Percentiles rank a stretch among this genome's conserved stretches.
phyloP scores from a whole-genome alignment of 2,329 filamentous ascomycete species.

The Macroventuria anomochaeta region DNA sequence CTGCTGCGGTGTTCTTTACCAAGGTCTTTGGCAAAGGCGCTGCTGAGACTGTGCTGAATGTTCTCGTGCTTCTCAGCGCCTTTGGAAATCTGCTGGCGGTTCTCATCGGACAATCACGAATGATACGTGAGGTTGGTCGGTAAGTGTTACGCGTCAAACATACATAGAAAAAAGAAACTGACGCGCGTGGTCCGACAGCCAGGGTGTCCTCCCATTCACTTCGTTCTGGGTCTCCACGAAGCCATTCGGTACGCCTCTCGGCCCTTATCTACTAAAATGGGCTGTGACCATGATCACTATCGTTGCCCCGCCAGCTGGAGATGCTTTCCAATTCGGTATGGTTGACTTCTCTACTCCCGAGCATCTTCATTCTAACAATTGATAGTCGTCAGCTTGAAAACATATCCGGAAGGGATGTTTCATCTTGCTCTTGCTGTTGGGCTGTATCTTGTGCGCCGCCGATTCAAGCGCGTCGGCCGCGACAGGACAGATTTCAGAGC shows the following conservation, averaged over 20 bases:
- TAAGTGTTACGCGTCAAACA: background rate
- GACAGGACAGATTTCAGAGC: slow-evolving; percentile 61
- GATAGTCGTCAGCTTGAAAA: slow-evolving; percentile 64
- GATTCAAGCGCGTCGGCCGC: slow-evolving; percentile 60
- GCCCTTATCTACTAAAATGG: slow-evolving; percentile 66
- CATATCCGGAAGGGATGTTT: slow-evolving; percentile 67
- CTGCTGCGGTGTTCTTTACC: slow-evolving; percentile 64
- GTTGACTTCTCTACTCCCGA: no score
- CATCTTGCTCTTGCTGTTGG: slow-evolving; percentile 63
- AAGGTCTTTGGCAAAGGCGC: slow-evolving; percentile 62
- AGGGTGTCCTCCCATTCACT: slow-evolving; percentile 67
- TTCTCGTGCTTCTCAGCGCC: slow-evolving; percentile 63
- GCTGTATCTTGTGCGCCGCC: slow-evolving; percentile 64
- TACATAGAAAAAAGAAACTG: background rate
- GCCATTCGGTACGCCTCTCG: slow-evolving; percentile 67
- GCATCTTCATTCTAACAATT: no score
- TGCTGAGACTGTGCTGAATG: slow-evolving; percentile 61
- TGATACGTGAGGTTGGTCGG: slow-evolving; percentile 66
- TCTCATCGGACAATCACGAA: slow-evolving; percentile 61
- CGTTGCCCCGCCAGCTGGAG: slow-evolving; percentile 64
- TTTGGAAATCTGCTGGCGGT: slow-evolving; percentile 67
- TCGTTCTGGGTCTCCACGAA: slow-evolving; percentile 67
- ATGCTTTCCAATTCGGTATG: slow-evolving; percentile 70
- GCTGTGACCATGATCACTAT: slow-evolving; percentile 65
- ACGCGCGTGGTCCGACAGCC: slow-evolving; percentile 46